Evolutionary conservation across 352 stramenopile genomes (phyloP), one percentile per base, ranked within the genome.

Genomic region (Phytophthora multivora): DNA sequence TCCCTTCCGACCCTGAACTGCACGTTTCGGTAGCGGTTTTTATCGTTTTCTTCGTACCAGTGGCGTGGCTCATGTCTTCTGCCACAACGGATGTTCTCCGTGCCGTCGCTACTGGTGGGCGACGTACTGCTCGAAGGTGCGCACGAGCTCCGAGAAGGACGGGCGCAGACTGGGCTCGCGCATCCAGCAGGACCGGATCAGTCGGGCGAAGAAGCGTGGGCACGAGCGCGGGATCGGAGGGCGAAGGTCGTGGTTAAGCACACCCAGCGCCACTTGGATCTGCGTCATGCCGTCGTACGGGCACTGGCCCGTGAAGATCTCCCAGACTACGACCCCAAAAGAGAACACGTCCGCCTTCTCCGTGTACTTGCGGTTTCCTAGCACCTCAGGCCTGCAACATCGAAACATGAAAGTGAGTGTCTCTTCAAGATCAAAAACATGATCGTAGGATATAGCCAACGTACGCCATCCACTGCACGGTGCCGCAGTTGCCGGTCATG

Each of bases 321-420:
- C 91, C 92, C 92, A 98, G 51, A 98, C 77, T 19, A 98, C 94
- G 40, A 98, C 97, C 33, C 79, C 91, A 64, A 98, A 97, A 40
- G 88, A 97, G 60, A 95, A 98, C 46, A 98, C 91, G 59, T 98
- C 91, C 3, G 90, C 91, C 62, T 97, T 97, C 60, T 97, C 91
- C 16, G 90, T 97, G 78, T 97, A 98, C 62, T 95, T 93, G 52
- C 89, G 75, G 59, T 91, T 96, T 48, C 90, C 89, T 28, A 98
- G 74, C 38, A 97, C 90, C 43, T 96, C 83, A 0, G 86, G 87
- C 8, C 85, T 94, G 47, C 39, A 61, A 35, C 25, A 64, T 18
- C 33, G 46, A 35, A 41, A 50, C 8, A 18, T 40, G n/a, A 68
- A 41, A 28, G 23, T 67, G 10, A 67, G 58, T 51, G 52, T 59